These are phyloP conservation scores for Talaromyces sp. DNA, from an alignment of 2,329 filamentous ascomycete species.

Conservation along the genomic window DNA sequence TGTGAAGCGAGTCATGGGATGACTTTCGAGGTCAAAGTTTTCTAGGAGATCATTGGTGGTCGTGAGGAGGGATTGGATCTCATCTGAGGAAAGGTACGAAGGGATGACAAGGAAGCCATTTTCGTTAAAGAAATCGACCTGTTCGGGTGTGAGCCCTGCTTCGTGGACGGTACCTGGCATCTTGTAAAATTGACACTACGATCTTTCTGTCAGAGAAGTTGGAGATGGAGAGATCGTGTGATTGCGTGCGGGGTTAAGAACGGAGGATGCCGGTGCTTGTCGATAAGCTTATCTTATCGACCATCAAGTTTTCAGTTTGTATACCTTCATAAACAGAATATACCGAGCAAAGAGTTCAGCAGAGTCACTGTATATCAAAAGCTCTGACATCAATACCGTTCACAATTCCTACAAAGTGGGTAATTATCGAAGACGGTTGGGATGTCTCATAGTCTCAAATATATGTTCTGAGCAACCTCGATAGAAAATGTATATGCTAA, in stretches of 20 bases:
- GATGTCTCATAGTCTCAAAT: too few species aligned
- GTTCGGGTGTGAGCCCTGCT: slow-evolving; percentile 63
- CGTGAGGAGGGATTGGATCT: slow-evolving; percentile 63
- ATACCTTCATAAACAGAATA: background rate
- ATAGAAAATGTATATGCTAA: too few species aligned
- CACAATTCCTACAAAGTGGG: too few species aligned
- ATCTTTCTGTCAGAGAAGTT: background rate
- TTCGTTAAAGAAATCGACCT: slow-evolving; percentile 67
- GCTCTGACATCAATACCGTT: too few species aligned
- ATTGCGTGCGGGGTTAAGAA: slow-evolving; percentile 9
- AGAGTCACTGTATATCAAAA: too few species aligned
- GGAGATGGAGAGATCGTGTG: background rate
- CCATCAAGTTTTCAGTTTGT: background rate
- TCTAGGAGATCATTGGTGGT: slow-evolving; percentile 73
- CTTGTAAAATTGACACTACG: background rate
- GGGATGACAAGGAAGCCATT: slow-evolving; percentile 92
- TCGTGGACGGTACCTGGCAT: slow-evolving; percentile 11
- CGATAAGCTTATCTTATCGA: slow-evolving; percentile 4
- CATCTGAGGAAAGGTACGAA: slow-evolving; percentile 63
- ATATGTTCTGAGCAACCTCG: too few species aligned
- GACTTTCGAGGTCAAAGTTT: slow-evolving; percentile 71
- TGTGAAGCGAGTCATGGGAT: slow-evolving; percentile 91
- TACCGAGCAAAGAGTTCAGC: background rate
- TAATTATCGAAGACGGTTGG: too few species aligned
- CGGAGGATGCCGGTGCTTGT: slow-evolving; percentile 10